Percentiles rank a stretch among this genome's conserved stretches.
phyloP scores from a whole-genome alignment of 2,329 filamentous ascomycete genomes.

The Hortaea werneckii region DNA sequence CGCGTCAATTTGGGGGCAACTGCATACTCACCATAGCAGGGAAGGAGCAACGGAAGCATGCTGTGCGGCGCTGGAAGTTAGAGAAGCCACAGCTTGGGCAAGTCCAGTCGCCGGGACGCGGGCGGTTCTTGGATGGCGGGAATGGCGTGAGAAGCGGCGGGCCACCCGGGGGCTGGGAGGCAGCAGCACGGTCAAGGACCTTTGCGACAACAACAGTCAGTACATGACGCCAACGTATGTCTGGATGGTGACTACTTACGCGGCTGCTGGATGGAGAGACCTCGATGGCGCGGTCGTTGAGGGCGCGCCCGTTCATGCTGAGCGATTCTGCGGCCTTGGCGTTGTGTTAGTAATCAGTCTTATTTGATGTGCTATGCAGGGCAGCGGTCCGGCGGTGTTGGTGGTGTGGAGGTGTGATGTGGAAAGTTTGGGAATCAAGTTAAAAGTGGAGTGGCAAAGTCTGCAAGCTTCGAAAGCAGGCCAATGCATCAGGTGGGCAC shows the following conservation, averaged over 20 bases:
- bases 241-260: constrained; percentile 26
- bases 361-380: neutral
- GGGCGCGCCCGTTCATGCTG: constrained; percentile 96
- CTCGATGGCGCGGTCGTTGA: constrained; percentile 98
- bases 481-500: neutral
- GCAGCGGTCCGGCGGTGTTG: neutral
- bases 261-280: constrained; percentile 96
- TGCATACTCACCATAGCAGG: constrained; percentile 66
- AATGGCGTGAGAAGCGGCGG: constrained; percentile 77
- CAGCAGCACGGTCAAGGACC: constrained; percentile 82
- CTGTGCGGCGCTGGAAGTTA: constrained; percentile 97
- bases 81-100: constrained; percentile 98
- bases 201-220: neutral
- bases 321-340: constrained; percentile 84
- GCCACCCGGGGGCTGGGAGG: constrained; percentile 35
- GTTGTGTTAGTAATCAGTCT: neutral
- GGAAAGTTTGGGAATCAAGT: neutral
- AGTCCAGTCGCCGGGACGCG: constrained; percentile 95
- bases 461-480: neutral
- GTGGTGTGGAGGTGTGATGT: neutral
- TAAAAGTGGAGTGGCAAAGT: neutral
- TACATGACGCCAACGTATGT: neutral
- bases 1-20: neutral
- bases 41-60: constrained; percentile 98
- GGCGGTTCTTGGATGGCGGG: constrained; percentile 96